Evolutionary conservation across 2,329 filamentous ascomycete genomes (phyloP), one percentile per base, ranked within the genome.

Genomic region (Fusarium redolens): DNA sequence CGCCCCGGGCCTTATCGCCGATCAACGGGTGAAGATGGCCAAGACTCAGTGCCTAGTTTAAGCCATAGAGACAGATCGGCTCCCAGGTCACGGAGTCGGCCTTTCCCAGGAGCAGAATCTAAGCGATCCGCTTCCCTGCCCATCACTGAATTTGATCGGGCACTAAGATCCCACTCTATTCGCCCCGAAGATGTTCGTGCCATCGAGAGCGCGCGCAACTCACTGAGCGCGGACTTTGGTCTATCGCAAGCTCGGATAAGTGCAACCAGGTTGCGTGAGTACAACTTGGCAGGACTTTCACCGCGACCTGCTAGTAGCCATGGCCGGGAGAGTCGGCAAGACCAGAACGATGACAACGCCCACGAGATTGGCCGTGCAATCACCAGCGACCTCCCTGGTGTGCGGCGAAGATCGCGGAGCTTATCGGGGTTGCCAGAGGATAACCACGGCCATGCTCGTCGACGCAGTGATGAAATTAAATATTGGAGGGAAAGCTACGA

Each of bases 401-500:
- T 84, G 33, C 86, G 87, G 50, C 85, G 90, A 47, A 86, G 89
- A 50, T 92, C 89, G 4, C 84, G 89, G 54, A 91, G 89, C 71
- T 78, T 92, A 15, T 89, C 89, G 1, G 87, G 88, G 14, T 81
- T 91, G 25, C 82, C 85, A 9, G 82, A 81, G 6, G 78, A 80
- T 7, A 75, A 74, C 22, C 79, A 81, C 28, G 73, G 71, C 4
- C 80, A 80, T 44, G 65, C 79, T 7, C 85, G 89, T 47, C 85
- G 89, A 40, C 86, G 89, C 35, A 91, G 89, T 76, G 89, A 90
- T 61, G 90, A 92, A 78, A 90, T 91, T 43, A 86, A 88, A 17
- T 90, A 89, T 75, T 91, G 90, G 89, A 85, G 90, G 67, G 86
- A 89, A 75, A 91, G 89, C 69, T 89, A 90, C 70, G 86, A 86